Conservation (phyloP, 202 grass and related monocot genomes). For the Schoenoplectus triqueter region DNA sequence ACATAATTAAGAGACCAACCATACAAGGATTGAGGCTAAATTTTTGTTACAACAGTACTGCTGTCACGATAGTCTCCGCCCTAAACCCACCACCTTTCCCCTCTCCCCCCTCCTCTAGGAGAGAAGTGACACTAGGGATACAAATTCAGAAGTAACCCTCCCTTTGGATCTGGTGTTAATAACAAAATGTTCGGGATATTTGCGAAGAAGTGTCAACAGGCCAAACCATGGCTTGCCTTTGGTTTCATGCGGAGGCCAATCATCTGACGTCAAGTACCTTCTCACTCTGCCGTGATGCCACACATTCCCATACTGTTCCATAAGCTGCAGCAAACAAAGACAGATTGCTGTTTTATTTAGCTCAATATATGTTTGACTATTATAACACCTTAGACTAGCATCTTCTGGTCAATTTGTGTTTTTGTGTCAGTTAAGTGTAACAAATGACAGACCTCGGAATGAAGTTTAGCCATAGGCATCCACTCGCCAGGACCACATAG, state of each 20-base stretch:
- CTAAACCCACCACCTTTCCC: background rate
- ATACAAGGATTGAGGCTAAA: background rate
- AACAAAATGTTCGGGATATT: slow-evolving; percentile 83
- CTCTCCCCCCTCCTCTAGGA: slow-evolving; percentile 42
- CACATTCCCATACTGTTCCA: slow-evolving; percentile 68
- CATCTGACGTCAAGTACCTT: slow-evolving; percentile 63
- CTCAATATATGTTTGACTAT: background rate
- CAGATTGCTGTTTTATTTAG: background rate
- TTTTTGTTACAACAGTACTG: slow-evolving; percentile 13
- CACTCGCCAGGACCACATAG: slow-evolving; percentile 81
- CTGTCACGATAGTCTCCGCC: background rate
- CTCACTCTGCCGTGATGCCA: slow-evolving; percentile 79
- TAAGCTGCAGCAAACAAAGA: slow-evolving; percentile 52
- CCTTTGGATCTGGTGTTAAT: slow-evolving; percentile 81
- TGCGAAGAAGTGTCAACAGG: slow-evolving; percentile 61
- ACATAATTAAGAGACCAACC: slow-evolving; percentile 26
- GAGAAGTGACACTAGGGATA: slow-evolving; percentile 74
- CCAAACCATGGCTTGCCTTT: slow-evolving; percentile 72
- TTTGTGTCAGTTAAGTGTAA: slow-evolving; percentile 1
- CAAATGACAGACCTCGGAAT: slow-evolving; percentile 65
- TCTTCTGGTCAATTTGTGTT: background rate
- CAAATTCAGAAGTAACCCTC: slow-evolving; percentile 65
- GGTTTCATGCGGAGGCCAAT: slow-evolving; percentile 59
- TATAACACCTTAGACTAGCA: background rate
- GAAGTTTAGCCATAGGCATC: slow-evolving; percentile 86